Percentiles rank a stretch among this genome's conserved stretches.
Conservation (phyloP, 192 early-diverging fungal species). For the Chytriomyces sp. region DNA sequence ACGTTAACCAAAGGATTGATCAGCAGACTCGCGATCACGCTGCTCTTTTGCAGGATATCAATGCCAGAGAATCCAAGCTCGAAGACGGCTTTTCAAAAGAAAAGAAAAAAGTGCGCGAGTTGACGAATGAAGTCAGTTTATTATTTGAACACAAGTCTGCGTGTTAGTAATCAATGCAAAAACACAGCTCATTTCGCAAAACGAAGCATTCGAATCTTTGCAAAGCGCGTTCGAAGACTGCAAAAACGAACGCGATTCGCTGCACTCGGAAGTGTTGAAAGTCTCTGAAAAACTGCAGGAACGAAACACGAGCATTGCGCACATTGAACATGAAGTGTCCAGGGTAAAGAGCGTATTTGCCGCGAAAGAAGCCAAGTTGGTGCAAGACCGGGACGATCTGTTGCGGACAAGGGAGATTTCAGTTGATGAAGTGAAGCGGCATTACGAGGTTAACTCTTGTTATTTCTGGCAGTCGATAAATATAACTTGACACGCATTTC, state of each 20-base stretch:
- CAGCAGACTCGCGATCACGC: constrained; percentile 45
- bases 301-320: constrained; percentile 57
- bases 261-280: constrained; percentile 48
- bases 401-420: constrained; percentile 27
- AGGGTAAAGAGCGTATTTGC: constrained; percentile 45
- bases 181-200: constrained; percentile 45
- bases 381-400: constrained; percentile 38
- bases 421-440: constrained; percentile 35
- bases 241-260: constrained; percentile 46
- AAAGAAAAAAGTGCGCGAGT: constrained; percentile 18
- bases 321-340: constrained; percentile 57
- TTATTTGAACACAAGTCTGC: background rate
- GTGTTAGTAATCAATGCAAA: background rate
- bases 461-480: no score
- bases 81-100: constrained; percentile 27
- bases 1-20: background rate
- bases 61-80: constrained; percentile 37
- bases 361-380: constrained; percentile 53
- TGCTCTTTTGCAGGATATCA: constrained; percentile 35
- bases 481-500: no score
- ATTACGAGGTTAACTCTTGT: constrained; percentile 32
- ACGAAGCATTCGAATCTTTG: constrained; percentile 45
- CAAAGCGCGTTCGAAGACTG: constrained; percentile 50
- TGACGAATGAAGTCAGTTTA: constrained; percentile 34
- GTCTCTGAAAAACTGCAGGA: constrained; percentile 48